Evolutionary conservation across 129 eudicot genomes (phyloP), one percentile per base, ranked within the genome.

Genomic region (Pulicaria dysenterica): DNA sequence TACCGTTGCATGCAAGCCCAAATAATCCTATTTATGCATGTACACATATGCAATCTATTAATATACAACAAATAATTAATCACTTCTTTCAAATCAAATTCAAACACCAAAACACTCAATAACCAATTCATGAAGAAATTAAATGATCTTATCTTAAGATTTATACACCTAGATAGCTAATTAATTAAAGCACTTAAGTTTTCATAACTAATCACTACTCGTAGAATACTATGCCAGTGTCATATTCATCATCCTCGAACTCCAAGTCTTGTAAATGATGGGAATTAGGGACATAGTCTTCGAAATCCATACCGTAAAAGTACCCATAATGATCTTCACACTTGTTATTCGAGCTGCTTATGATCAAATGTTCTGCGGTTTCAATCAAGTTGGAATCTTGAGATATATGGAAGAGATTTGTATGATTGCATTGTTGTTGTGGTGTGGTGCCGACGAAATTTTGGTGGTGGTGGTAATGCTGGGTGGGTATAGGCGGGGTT

Each of bases 281-380:
- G 17, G 83, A 67, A 24, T 24, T 24, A 54, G 82, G 70, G 8
- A 60, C 70, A 37, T 42, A 73, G 58, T 77, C 84, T 72, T 80
- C 88, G 6, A 85, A 75, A 3, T 69, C 73, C 76, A 80, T 55
- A 61, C 86, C 87, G 53, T 83, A 84, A 34, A 86, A 68, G 78
- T 86, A 83, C 53, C 85, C 93, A 24, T 73, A 86, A 0, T 76
- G 77, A 61, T 91, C 92, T 14, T 73, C 86, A 7, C 77, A 73
- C 70, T 78, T 83, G 9, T 54, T 69, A 51, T 73, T 83, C 0
- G 87, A 36, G 46, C 46, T 72, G 46, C 46, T 72, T 8, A 79
- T 53, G 7, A 81, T 65, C 42, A 74, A 48, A 60, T 76, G 80
- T 7, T 46, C 64, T 3, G 42, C 40, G 13, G 59, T 17, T 49